Percentiles rank a stretch among this genome's conserved stretches.
These are phyloP conservation scores for Phyllosticta citribraziliensis DNA, from an alignment of 2,329 filamentous ascomycete species.

Conservation along the genomic window DNA sequence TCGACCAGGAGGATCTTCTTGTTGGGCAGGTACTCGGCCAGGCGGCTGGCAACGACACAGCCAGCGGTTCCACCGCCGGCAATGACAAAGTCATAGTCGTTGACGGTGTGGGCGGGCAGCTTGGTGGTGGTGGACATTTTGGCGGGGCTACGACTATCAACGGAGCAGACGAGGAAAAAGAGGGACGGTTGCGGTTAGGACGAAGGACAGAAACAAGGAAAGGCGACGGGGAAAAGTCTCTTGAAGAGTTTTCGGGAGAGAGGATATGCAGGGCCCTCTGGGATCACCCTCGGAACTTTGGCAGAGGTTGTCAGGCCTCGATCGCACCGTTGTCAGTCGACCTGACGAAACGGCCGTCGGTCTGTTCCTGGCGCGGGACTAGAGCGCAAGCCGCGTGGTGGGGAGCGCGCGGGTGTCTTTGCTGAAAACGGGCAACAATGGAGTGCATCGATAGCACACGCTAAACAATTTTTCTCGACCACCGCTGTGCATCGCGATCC, in stretches of 20 bases:
- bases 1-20: slow-evolving; percentile 77
- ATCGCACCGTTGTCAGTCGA: slow-evolving; percentile 5
- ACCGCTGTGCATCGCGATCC: background rate
- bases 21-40: slow-evolving; percentile 74
- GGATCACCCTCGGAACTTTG: background rate
- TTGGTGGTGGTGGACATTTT: slow-evolving; percentile 54
- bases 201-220: slow-evolving; percentile 7
- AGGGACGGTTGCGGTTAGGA: background rate
- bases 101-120: slow-evolving; percentile 52
- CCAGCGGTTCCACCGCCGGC: slow-evolving; percentile 80
- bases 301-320: background rate
- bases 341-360: background rate
- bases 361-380: background rate
- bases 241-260: slow-evolving; percentile 1
- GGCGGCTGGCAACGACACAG: slow-evolving; percentile 70
- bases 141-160: slow-evolving; percentile 4
- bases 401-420: background rate
- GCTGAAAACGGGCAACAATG: background rate
- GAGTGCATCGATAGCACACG: background rate
- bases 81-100: slow-evolving; percentile 74
- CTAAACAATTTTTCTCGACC: background rate
- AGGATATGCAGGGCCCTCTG: background rate
- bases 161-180: slow-evolving; percentile 6
- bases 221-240: background rate
- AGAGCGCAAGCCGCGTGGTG: background rate